Evolutionary conservation across 495 filamentous ascomycete species (phyloP).

Genomic region (Aspergillus ostianus): DNA sequence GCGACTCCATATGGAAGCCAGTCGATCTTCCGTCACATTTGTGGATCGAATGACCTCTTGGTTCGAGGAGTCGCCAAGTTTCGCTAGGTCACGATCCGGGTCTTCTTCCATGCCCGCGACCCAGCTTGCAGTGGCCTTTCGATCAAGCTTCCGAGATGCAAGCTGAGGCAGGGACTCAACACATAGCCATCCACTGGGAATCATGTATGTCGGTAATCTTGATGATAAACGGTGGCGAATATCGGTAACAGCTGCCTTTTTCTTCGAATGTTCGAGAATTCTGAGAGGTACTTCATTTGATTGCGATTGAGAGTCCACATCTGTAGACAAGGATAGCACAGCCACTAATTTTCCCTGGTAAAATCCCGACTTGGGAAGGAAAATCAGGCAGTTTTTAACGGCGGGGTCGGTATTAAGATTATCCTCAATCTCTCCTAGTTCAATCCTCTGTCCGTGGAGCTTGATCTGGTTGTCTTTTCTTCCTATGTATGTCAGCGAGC

Average conservation of each 20-base stretch:
- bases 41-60: slow-evolving; percentile 22
- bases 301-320: slow-evolving; percentile 23
- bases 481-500: slow-evolving; percentile 58
- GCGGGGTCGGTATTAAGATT: slow-evolving; percentile 33
- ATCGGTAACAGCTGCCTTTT: slow-evolving; percentile 24
- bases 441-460: slow-evolving; percentile 63
- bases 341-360: slow-evolving; percentile 41
- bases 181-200: slow-evolving; percentile 51
- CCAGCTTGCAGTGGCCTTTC: slow-evolving; percentile 39
- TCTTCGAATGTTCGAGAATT: slow-evolving; percentile 23
- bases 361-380: slow-evolving; percentile 42
- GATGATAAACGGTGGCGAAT: slow-evolving; percentile 33
- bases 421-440: slow-evolving; percentile 65
- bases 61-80: not conserved
- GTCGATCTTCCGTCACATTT: slow-evolving; percentile 34
- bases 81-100: slow-evolving; percentile 13
- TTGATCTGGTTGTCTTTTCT: slow-evolving; percentile 69
- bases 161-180: slow-evolving; percentile 50
- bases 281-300: slow-evolving; percentile 25
- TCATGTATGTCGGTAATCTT: slow-evolving; percentile 53
- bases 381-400: slow-evolving; percentile 43
- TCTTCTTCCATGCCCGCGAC: slow-evolving; percentile 34
- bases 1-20: slow-evolving; percentile 48
- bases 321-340: slow-evolving; percentile 29
- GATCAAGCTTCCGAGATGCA: slow-evolving; percentile 53